Base-by-base conservation (phyloP, 257 asterid genomes). In the Plantago elongata region DNA sequence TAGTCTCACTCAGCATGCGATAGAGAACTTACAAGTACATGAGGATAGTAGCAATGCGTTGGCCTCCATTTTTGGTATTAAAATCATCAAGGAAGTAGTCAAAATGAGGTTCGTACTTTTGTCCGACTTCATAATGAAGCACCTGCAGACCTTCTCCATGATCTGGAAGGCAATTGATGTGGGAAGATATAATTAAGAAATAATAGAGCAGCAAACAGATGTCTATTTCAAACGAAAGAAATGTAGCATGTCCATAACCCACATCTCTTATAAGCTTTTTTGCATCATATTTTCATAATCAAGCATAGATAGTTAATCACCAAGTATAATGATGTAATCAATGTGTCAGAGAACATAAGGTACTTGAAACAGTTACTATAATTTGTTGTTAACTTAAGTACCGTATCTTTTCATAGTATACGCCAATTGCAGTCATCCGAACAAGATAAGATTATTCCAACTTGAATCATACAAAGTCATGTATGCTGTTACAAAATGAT, bases 131-230 rank as follows among this genome's bases (percentile, higher is more conserved):
- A 62, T 91, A 91, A 74, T 85, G 95, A 63, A 88, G 78, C 42
- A 91, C 76, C 78, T 91, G 96, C 47, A 88, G 81, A 54, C 92
- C 95, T 80, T 91, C 96, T 61, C 96, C 96, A 61, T 91, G 91
- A 40, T 82, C 98, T 90, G 94, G 49, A 66, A 63, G 50, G 63
- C 70, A 60, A 66, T 62, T 38, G 42, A 11, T 49, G 52, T 16
- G 18, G 43, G 50, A 51, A n/a, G 43, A 55, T 61, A 54, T 13
- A 13, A 50, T 38, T 13, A 57, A 22, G 27, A 47, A 22, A 50
- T n/a, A 50, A 13, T 9, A 54, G 51, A 40, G 9, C 58, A 54
- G 54, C 16, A 43, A 43, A 30, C 46, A 14, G 45, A 13, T 17
- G 38, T n/a, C 27, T 2, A 7, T 45, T 14, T 12, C 6, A 44